Base-by-base conservation (phyloP, 2,329 filamentous ascomycete genomes). In the Didymella glomerata region DNA sequence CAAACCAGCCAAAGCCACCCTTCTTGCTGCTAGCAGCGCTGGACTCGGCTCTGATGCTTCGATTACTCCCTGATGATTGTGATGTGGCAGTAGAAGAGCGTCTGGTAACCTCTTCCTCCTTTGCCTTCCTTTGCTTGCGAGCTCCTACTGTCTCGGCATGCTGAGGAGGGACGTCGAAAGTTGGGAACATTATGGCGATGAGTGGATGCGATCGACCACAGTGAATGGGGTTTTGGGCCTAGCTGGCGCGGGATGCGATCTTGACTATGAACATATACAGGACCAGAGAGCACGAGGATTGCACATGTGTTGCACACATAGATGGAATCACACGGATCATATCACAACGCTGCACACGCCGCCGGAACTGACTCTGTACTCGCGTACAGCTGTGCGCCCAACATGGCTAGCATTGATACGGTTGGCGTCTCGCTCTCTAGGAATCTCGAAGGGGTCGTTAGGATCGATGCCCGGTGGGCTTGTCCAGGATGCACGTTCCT, bases 141-240 rank as follows among this genome's bases (percentile, higher is more conserved):
- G 66, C 68, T 25, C 68, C 65, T 28, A 70, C 63, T 3, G 68
- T 71, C 60, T 71, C 68, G 13, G 68, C 65, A 46, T 71, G 68
- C 42, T 62, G 60, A 14, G 68, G 66, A 47, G 68, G 68, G 32
- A 69, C 62, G 54, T 70, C 68, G 50, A 70, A 71, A 24, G 68
- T 70, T 40, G 68, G 68, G 48, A 71, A 71, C 68, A 71, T 71
- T 44, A 45, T 49, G 62, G 53, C 46, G 36, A 24, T 48, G 40
- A 27, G 27, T 44, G 45, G 41, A 32, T 52, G 54, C 30, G 56
- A 50, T 60, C 40, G 60, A 50, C 56, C 34, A 48, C 38, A 44
- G 36, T 42, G 38, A 52, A 48, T 41, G 32, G 36, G 25, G 16
- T 34, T 45, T 52, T 28, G 30, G 51, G 57, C 57, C 57, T 56